A percentile compares a stretch with the other conserved stretches of the same genome.
phyloP scores from a whole-genome alignment of 179 eudicot species.

The Actinidia chinensis region DNA sequence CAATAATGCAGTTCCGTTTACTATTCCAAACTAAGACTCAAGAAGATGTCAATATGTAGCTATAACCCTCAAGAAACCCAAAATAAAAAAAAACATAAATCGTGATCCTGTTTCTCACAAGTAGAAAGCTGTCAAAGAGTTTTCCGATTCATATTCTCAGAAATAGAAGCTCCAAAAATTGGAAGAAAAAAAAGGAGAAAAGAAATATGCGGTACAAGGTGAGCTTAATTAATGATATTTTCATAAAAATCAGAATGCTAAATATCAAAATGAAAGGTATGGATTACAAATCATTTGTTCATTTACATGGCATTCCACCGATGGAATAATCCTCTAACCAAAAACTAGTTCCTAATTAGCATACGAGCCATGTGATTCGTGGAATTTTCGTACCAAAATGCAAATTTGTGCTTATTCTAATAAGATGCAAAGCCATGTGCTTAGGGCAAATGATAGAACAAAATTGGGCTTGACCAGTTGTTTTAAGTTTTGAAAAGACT shows the following conservation, averaged over 20 bases:
- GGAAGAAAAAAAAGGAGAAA: neutral
- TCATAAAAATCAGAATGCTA: neutral
- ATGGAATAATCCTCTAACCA: neutral
- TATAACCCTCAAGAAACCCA: too few relatives aligned
- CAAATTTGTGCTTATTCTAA: neutral
- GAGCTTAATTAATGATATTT: neutral
- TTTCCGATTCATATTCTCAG: neutral
- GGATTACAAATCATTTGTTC: constrained; percentile 5
- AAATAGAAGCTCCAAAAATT: constrained; percentile 3
- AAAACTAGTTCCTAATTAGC: neutral
- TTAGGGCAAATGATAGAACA: neutral
- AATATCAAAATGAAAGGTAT: neutral
- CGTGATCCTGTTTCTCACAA: neutral
- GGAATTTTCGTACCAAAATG: neutral
- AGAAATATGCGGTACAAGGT: neutral
- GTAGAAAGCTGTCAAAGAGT: neutral
- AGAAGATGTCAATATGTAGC: neutral
- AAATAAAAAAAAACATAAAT: too few relatives aligned
- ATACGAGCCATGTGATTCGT: neutral
- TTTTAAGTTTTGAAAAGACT: neutral
- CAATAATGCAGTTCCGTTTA: neutral
- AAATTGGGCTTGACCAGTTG: neutral
- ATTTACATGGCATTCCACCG: constrained; percentile 21
- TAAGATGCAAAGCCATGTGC: neutral
- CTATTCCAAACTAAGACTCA: neutral